Base-by-base conservation (phyloP, 2,329 filamentous ascomycete species). In the Trichoderma semiorbis region DNA sequence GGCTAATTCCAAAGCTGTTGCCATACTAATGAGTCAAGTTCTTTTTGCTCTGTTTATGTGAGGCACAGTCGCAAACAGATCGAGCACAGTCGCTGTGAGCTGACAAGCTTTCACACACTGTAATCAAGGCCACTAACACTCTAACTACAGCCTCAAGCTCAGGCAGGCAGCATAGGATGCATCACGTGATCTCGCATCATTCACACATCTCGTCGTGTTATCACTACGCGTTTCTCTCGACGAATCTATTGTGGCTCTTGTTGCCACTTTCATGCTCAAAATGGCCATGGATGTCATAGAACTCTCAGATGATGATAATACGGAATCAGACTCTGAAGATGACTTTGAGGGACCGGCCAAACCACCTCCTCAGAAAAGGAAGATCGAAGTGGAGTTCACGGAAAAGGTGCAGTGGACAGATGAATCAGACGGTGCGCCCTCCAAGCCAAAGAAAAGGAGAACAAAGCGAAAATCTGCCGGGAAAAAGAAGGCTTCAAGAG, bases 351-450 rank as follows among this genome's bases (percentile, higher is more conserved):
- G 64, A 24, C 21, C 39, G 14, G 70, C 72, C 18, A 58, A 36
- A 3, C 74, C 72, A n/a, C 73, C 53, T 18, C 67, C 71, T 1
- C 75, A 68, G 14, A 85, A 85, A 75, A 79, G 83, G 26, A 86
- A 85, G 74, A 74, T 78, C 4, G 77, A 80, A 3, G 58, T 75
- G 11, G 78, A 81, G 7, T 75, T 82, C 34, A 79, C 80, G 18
- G 83, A 85, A 71, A 86, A 85, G 75, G 81, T 86, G 1, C 77
- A 82, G n/a, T 88, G 85, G 85, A 87, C 86, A 4, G 89, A 90
- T 71, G 88, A 91, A 43, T 89, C 89, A 1, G 86, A 88, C 30
- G 84, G 85, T 26, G 85, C 86, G 8, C 93, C 93, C 74, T 82
- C 88, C 82, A 77, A 82, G 77, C 69, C 87, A 84, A 87, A 87